A percentile compares a stretch with the other conserved stretches of the same genome.
Conservation (phyloP, 1,284 basidiomycete species). For the Phellopilus nigrolimitatus region DNA sequence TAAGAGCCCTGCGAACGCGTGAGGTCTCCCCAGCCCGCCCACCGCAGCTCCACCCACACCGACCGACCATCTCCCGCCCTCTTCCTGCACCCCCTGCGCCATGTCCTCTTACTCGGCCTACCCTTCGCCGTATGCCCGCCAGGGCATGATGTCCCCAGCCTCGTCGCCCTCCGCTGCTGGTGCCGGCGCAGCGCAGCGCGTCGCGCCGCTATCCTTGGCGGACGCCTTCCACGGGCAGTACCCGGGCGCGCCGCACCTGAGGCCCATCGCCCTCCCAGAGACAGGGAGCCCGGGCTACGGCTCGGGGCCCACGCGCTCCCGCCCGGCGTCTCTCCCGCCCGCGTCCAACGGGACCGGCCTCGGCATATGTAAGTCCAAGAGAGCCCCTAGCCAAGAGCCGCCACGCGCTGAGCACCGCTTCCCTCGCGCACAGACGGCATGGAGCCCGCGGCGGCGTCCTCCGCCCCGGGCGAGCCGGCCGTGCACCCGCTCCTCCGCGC, state of each 20-base stretch:
- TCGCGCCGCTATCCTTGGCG: not conserved
- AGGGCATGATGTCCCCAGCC: slow-evolving; percentile 2
- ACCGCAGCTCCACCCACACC: not conserved
- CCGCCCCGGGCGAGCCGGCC: not conserved
- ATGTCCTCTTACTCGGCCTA: not conserved
- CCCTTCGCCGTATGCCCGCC: slow-evolving; percentile 3
- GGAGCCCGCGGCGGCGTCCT: slow-evolving; percentile 1
- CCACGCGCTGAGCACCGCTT: not conserved
- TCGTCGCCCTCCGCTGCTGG: not conserved
- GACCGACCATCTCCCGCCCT: not conserved
- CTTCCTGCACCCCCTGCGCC: not conserved
- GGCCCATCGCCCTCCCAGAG: slow-evolving; percentile 15
- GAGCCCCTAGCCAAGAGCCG: not conserved
- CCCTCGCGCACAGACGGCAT: not conserved
- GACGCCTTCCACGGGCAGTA: slow-evolving; percentile 9
- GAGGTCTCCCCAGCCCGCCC: not conserved
- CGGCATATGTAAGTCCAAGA: slow-evolving; percentile 13
- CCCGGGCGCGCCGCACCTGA: slow-evolving; percentile 15
- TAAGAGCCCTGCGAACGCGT: not conserved
- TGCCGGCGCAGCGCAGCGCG: not conserved
- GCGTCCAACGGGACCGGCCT: not conserved
- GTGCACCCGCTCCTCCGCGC: slow-evolving; percentile 13
- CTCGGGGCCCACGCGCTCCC: slow-evolving; percentile 5
- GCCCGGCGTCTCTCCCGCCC: slow-evolving; percentile 11
- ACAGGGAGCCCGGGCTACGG: slow-evolving; percentile 1